Conservation (phyloP, 169 alveolate genomes). For the Cryptosporidium tyzzeri region DNA sequence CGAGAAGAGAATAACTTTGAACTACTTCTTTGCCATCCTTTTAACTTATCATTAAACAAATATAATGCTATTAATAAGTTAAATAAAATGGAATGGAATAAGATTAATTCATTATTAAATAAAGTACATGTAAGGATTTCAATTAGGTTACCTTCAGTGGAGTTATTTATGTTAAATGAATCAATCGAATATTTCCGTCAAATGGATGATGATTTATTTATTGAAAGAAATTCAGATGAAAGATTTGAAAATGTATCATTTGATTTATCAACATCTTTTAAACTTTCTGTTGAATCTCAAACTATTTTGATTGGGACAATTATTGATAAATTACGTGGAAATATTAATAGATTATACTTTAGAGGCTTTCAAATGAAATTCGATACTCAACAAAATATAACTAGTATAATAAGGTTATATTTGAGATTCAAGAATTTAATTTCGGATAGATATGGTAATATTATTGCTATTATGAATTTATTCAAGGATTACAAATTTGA, state of each 20-base stretch:
- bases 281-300: conserved; percentile 49
- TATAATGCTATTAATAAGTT: background rate
- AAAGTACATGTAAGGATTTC: conserved; percentile 62
- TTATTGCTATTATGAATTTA: conserved; percentile 41
- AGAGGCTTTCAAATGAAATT: conserved; percentile 68
- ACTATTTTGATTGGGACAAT: conserved; percentile 60
- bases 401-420: conserved; percentile 36
- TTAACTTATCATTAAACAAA: conserved; percentile 48
- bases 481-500: conserved; percentile 60
- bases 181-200: conserved; percentile 50
- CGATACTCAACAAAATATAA: conserved; percentile 63
- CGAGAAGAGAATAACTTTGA: conserved; percentile 36
- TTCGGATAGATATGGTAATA: conserved; percentile 26
- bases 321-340: conserved; percentile 37
- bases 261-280: conserved; percentile 62
- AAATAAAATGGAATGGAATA: conserved; percentile 26
- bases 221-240: background rate
- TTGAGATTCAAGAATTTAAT: conserved; percentile 42
- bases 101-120: conserved; percentile 31
- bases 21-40: conserved; percentile 55
- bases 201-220: background rate
- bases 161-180: conserved; percentile 51
- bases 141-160: conserved; percentile 38
- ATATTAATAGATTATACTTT: conserved; percentile 46
- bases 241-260: conserved; percentile 2